Conservation (phyloP, 305 asterid genomes). For the Fraxinus platypoda region DNA sequence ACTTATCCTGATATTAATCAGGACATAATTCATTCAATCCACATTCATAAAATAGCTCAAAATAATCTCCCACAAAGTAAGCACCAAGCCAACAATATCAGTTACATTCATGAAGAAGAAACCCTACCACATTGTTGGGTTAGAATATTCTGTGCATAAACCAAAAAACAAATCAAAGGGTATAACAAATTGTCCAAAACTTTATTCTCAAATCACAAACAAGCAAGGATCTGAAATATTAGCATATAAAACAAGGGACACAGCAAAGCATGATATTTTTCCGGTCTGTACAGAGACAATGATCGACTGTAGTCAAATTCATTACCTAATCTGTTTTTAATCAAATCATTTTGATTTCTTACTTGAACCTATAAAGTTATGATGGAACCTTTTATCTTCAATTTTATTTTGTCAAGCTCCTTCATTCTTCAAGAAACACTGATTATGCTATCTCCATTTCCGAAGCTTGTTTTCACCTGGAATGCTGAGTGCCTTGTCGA, state of each 20-base stretch:
- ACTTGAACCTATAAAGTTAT: constrained; percentile 20
- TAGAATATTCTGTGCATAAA: constrained; percentile 1
- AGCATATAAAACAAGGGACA: constrained; percentile 33
- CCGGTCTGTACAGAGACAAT: constrained; percentile 48
- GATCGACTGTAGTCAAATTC: constrained; percentile 29
- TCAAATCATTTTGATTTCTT: not conserved
- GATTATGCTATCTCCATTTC: constrained; percentile 41
- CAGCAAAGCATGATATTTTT: constrained; percentile 41
- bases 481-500: constrained; percentile 28
- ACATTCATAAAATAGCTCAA: constrained; percentile 7
- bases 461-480: constrained; percentile 33
- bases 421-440: constrained; percentile 42
- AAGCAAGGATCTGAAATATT: constrained; percentile 30
- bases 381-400: constrained; percentile 16
- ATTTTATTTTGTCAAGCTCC: constrained; percentile 21
- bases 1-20: constrained; percentile 17
- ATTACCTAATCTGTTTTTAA: constrained; percentile 21
- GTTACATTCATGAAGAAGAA: not conserved
- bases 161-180: constrained; percentile 11
- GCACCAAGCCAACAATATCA: constrained; percentile 1
- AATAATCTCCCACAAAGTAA: not conserved
- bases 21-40: constrained; percentile 3
- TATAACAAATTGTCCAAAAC: constrained; percentile 14
- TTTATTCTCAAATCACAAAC: constrained; percentile 34
- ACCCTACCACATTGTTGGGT: constrained; percentile 5